Conservation (phyloP, 2,329 filamentous ascomycete species). For the Colletotrichum sp. region DNA sequence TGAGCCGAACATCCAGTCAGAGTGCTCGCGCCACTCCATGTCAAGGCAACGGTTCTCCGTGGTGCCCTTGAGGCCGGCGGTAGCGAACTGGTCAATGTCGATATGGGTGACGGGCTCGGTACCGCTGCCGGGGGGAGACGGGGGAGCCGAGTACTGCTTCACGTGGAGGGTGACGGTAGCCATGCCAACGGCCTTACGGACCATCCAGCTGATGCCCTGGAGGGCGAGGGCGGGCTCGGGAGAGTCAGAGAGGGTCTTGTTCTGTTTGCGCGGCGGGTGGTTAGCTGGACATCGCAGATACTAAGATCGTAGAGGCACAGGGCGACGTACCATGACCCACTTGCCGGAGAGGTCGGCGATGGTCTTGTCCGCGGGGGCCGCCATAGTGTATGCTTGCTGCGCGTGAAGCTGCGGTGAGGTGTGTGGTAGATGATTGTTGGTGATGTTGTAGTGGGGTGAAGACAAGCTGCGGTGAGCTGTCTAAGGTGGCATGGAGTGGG, state of each 20-base stretch:
- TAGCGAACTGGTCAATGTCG: constrained; percentile 74
- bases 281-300: neutral
- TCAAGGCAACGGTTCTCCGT: constrained; percentile 61
- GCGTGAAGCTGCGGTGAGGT: neutral
- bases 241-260: constrained; percentile 74
- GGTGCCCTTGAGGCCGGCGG: constrained; percentile 73
- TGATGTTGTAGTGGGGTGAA: neutral
- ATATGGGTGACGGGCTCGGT: constrained; percentile 61
- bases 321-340: constrained; percentile 68
- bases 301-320: neutral
- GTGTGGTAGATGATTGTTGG: neutral
- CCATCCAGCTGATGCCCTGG: constrained; percentile 75
- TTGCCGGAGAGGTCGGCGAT: constrained; percentile 71
- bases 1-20: constrained; percentile 80
- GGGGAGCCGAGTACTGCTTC: constrained; percentile 56
- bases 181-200: constrained; percentile 72
- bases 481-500: neutral
- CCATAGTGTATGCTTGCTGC: constrained; percentile 55
- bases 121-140: constrained; percentile 42
- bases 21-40: constrained; percentile 63
- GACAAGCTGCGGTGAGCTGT: neutral
- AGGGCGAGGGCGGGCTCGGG: constrained; percentile 73
- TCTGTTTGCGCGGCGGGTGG: constrained; percentile 52
- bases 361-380: constrained; percentile 71
- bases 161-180: constrained; percentile 73